phyloP scores from a whole-genome alignment of 768 basidiomycete species.

The Fistulinella prunicolor region DNA sequence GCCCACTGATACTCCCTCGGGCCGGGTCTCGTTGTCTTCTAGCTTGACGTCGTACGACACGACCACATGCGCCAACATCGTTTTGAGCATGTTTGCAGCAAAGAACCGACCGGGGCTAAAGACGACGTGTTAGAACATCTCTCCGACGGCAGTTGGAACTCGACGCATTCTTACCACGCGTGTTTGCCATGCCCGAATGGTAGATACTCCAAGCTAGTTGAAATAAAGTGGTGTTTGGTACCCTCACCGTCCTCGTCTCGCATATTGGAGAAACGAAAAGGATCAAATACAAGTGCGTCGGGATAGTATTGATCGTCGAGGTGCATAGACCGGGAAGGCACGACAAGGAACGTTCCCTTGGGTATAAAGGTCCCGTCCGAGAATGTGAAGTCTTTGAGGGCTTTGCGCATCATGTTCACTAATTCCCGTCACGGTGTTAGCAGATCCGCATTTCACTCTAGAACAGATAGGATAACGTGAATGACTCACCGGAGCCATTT shows the following conservation, averaged over 20 bases:
- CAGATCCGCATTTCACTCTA: background rate
- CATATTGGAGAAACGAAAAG: conserved; percentile 47
- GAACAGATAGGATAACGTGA: too few relatives aligned
- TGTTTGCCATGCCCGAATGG: conserved; percentile 36
- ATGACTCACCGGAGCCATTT: conserved; percentile 22
- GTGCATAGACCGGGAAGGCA: conserved; percentile 25
- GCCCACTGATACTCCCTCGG: background rate
- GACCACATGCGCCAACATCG: background rate
- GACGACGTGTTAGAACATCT: background rate
- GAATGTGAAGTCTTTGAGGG: conserved; percentile 32
- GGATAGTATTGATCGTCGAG: conserved; percentile 26
- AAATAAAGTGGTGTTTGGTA: conserved; percentile 35
- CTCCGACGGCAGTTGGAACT: background rate
- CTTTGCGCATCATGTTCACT: conserved; percentile 34
- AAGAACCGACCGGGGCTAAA: conserved; percentile 12
- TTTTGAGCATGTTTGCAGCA: background rate
- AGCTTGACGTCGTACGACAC: background rate
- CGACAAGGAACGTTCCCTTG: conserved; percentile 28
- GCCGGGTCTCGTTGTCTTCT: background rate
- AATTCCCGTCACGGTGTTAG: background rate
- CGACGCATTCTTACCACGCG: conserved; percentile 10
- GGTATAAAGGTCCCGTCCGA: conserved; percentile 39
- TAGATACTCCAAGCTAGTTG: conserved; percentile 33
- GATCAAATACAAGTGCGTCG: conserved; percentile 39
- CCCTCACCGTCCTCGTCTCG: conserved; percentile 33